phyloP scores from a whole-genome alignment of 192 early-diverging fungal genomes.

The Piromyces finnis region DNA sequence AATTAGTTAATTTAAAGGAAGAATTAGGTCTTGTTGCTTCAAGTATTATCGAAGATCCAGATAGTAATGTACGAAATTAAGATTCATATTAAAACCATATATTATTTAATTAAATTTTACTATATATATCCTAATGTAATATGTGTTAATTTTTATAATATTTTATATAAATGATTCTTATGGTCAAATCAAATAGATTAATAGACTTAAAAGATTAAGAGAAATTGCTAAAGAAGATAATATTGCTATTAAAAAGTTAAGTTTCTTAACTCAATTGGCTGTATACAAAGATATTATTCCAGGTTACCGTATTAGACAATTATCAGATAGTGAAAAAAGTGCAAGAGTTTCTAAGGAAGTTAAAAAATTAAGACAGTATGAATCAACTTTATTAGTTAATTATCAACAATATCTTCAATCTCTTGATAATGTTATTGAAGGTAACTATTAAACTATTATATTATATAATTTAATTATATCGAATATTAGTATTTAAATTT shows the following conservation, averaged over 20 bases:
- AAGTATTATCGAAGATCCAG: conserved; percentile 62
- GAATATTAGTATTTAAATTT: too few species aligned
- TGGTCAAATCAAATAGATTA: conserved; percentile 32
- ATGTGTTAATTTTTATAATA: too few species aligned
- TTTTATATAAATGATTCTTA: too few species aligned
- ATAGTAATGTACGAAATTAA: conserved; percentile 47
- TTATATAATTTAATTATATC: conserved; percentile 13
- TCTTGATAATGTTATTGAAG: conserved; percentile 33
- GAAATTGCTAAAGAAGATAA: conserved; percentile 44
- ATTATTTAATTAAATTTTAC: too few species aligned
- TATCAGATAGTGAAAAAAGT: conserved; percentile 63
- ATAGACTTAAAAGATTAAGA: conserved; percentile 47
- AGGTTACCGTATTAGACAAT: conserved; percentile 77
- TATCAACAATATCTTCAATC: conserved; percentile 73
- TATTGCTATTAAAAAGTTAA: conserved; percentile 47
- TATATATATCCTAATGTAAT: too few species aligned
- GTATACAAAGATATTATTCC: conserved; percentile 93
- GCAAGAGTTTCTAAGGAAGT: conserved; percentile 74
- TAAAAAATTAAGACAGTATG: conserved; percentile 66
- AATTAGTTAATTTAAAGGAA: conserved; percentile 25
- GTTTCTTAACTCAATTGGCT: conserved; percentile 69
- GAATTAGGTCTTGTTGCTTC: conserved; percentile 65
- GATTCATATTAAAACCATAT: too few species aligned
- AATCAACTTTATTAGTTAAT: conserved; percentile 57
- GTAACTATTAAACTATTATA: conserved; percentile 13